Conservation (phyloP, 2,329 filamentous ascomycete species). For the Alternaria burnsii region DNA sequence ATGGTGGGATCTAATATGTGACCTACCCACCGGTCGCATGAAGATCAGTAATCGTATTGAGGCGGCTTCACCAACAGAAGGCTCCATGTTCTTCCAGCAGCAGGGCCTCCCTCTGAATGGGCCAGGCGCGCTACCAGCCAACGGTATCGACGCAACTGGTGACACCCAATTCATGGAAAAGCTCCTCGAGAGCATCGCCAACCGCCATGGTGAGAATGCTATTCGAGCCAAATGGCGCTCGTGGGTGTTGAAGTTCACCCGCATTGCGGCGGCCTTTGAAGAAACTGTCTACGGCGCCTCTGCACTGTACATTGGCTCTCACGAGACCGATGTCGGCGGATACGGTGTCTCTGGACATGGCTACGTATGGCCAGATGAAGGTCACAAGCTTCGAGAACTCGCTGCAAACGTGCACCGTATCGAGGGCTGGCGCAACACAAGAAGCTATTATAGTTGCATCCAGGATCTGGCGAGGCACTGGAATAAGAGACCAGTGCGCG, state of each 20-base stretch:
- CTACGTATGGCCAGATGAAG: constrained; percentile 92
- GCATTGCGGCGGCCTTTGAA: constrained; percentile 92
- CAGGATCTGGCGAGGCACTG: constrained; percentile 60
- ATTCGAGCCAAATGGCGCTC: constrained; percentile 92
- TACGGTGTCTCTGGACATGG: constrained; percentile 80
- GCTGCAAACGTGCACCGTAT: constrained; percentile 91
- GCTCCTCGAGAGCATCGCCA: constrained; percentile 81
- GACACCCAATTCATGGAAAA: constrained; percentile 90
- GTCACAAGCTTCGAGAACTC: constrained; percentile 81
- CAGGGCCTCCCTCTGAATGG: constrained; percentile 55
- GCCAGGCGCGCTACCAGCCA: constrained; percentile 23
- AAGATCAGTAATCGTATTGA: constrained; percentile 94
- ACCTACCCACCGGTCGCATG: constrained; percentile 89
- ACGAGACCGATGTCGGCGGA: constrained; percentile 62
- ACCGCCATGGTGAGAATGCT: constrained; percentile 84
- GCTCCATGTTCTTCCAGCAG: constrained; percentile 85
- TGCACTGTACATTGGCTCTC: constrained; percentile 83
- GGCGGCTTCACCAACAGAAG: constrained; percentile 80
- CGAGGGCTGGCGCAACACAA: constrained; percentile 94
- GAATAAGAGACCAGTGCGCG: constrained; percentile 69
- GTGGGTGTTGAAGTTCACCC: constrained; percentile 93
- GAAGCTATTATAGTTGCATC: constrained; percentile 95
- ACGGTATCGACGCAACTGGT: constrained; percentile 74
- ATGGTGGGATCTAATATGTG: constrained; percentile 98
- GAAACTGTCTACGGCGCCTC: constrained; percentile 94